Evolutionary conservation across 2,329 filamentous ascomycete genomes (phyloP).

Genomic region (Ceratocystis harringtonii): DNA sequence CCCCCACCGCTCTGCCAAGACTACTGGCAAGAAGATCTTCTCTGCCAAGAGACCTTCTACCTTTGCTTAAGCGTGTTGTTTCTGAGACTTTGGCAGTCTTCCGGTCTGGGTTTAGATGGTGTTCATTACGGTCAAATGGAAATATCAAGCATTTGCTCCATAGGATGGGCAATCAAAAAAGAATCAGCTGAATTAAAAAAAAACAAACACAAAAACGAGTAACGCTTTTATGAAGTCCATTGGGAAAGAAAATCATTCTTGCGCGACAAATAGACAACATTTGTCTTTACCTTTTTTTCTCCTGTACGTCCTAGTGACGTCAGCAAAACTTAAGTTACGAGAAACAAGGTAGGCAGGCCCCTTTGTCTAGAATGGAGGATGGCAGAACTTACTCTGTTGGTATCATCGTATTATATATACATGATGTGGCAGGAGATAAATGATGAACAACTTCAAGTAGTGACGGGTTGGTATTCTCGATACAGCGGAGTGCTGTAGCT

Average conservation of each 20-base stretch:
- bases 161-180: constrained; percentile 18
- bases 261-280: not conserved
- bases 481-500: too few species aligned
- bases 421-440: too few species aligned
- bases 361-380: too few species aligned
- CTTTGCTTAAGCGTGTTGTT: constrained; percentile 69
- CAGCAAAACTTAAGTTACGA: not conserved
- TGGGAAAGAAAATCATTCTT: not conserved
- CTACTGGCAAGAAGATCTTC: constrained; percentile 79
- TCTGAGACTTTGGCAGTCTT: constrained; percentile 31
- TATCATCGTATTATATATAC: too few species aligned
- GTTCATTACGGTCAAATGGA: constrained; percentile 46
- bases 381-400: too few species aligned
- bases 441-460: too few species aligned
- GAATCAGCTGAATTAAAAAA: constrained; percentile 18
- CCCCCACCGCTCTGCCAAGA: constrained; percentile 84
- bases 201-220: constrained; percentile 12
- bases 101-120: constrained; percentile 40
- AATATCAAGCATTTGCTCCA: constrained; percentile 39
- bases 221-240: constrained; percentile 14
- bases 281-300: not conserved
- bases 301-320: not conserved
- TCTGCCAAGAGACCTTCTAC: constrained; percentile 84
- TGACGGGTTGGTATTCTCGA: too few species aligned
- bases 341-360: not conserved